A percentile compares a stretch with the other conserved stretches of the same genome.
Conservation (phyloP, 768 basidiomycete genomes). For the Mycena chlorophos region DNA sequence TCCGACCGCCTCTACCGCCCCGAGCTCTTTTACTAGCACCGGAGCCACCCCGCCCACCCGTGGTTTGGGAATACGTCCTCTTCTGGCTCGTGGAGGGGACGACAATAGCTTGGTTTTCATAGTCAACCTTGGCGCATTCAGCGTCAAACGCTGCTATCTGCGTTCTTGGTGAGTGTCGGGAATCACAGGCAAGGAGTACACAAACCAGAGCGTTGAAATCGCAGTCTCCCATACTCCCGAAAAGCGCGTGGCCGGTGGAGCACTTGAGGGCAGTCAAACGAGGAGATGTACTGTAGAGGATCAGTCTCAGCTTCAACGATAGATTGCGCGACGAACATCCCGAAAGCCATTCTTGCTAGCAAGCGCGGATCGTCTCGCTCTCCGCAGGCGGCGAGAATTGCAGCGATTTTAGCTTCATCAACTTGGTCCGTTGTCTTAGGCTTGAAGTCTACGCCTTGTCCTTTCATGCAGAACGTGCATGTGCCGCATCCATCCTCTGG, state of each 20-base stretch:
- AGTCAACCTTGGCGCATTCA: conserved; percentile 40
- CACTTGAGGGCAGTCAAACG: conserved; percentile 44
- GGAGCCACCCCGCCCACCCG: background rate
- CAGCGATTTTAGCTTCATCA: conserved; percentile 32
- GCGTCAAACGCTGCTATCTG: conserved; percentile 38
- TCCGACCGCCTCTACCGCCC: too few species aligned
- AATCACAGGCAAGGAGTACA: background rate
- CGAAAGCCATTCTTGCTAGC: conserved; percentile 53
- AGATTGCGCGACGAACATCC: conserved; percentile 27
- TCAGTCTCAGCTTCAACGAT: background rate
- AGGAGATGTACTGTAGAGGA: conserved; percentile 29
- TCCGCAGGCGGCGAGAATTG: conserved; percentile 42
- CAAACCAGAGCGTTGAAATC: conserved; percentile 41
- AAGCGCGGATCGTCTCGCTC: conserved; percentile 50
- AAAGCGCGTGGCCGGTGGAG: conserved; percentile 41
- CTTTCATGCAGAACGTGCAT: conserved; percentile 46
- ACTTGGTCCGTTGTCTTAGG: conserved; percentile 22
- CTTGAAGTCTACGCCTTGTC: conserved; percentile 34
- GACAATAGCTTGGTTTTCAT: conserved; percentile 15
- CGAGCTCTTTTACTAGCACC: conserved; percentile 14
- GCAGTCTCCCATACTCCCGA: conserved; percentile 42
- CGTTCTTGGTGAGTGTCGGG: background rate
- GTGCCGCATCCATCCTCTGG: conserved; percentile 40
- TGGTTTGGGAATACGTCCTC: conserved; percentile 18
- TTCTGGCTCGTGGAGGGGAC: conserved; percentile 9